phyloP scores from a whole-genome alignment of 495 filamentous ascomycete species.

The Geoglossum glabrum region DNA sequence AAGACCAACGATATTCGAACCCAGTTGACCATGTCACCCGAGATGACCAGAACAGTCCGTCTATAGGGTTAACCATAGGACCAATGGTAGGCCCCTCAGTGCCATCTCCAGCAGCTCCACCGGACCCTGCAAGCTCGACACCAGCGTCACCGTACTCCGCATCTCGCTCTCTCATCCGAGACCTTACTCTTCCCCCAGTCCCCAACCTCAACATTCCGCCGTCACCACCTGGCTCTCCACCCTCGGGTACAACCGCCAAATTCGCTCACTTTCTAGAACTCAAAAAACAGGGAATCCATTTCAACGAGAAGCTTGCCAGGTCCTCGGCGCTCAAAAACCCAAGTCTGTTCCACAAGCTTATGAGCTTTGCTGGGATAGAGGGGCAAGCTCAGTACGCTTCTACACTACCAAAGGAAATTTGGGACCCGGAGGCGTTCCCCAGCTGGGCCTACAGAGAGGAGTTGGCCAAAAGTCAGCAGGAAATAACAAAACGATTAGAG shows the following conservation, averaged over 20 bases:
- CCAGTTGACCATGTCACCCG: background rate
- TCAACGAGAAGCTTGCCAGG: slow-evolving; percentile 61
- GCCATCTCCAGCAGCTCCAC: background rate
- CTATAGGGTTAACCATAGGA: background rate
- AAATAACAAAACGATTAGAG: slow-evolving; percentile 36
- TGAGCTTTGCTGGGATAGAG: slow-evolving; percentile 58
- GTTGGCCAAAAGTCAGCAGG: slow-evolving; percentile 44
- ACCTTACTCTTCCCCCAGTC: slow-evolving; percentile 66
- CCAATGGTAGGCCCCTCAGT: slow-evolving; percentile 3
- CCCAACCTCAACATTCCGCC: slow-evolving; percentile 66
- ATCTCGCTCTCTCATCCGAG: slow-evolving; percentile 44
- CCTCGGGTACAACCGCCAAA: slow-evolving; percentile 42
- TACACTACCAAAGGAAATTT: slow-evolving; percentile 45
- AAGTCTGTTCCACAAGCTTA: slow-evolving; percentile 54
- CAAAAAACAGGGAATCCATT: slow-evolving; percentile 74
- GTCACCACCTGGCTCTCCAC: slow-evolving; percentile 63
- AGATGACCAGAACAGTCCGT: background rate
- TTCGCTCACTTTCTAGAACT: slow-evolving; percentile 67
- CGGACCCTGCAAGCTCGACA: background rate
- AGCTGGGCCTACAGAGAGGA: slow-evolving; percentile 53
- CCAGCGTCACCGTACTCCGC: slow-evolving; percentile 51
- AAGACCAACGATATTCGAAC: background rate
- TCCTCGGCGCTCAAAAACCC: slow-evolving; percentile 64
- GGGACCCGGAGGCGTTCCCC: slow-evolving; percentile 46
- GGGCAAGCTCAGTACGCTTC: slow-evolving; percentile 51